Base-by-base conservation (phyloP, 2,329 filamentous ascomycete species). In the Fusarium oligoseptatum region DNA sequence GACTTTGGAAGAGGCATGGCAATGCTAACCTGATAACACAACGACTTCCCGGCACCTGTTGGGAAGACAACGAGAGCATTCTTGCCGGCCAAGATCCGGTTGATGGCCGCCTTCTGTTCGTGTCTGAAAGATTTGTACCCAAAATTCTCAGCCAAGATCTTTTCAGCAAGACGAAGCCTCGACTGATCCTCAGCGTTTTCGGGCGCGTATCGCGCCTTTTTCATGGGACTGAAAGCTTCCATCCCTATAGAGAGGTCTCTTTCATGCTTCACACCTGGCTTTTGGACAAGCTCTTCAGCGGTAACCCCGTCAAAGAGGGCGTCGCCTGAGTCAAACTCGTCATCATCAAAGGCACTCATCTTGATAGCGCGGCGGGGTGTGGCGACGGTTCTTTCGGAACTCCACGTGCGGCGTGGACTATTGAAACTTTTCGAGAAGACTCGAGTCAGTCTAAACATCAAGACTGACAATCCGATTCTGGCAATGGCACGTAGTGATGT, bases 31-130 rank as follows among this genome's bases (percentile, higher is more conserved):
- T 87, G 86, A 56, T 87, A 87, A 63, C 86, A 87, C 6, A 87
- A 80, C 0, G 85, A 87, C 70, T 87, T 88, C n/a, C 86, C 86
- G 15, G 85, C 86, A 2, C 86, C 86, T 0, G 86, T 87, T 4
- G 86, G 86, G 63, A 87, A 87, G 22, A 87, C 76, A 6, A 84
- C 84, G 0, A 87, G 81, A 0, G 82, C 76, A 66, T 84, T 87
- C 12, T 86, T 73, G 0, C 84, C 85, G 8, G 60, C 64, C 2
- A 87, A 75, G 10, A 84, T 78, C 3, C 80, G 71, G 8, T 73
- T 64, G 29, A 87, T 87, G 15, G 84, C 85, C 0, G 77, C 82
- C 32, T 84, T 82, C 66, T 88, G 86, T 69, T 87, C 85, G 37
- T 87, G 83, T 1, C 85, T 83, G 61, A 87, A 87, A 9, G 72